Conservation (phyloP, 164 flowering plant genomes). For the Stephania cephalantha region DNA sequence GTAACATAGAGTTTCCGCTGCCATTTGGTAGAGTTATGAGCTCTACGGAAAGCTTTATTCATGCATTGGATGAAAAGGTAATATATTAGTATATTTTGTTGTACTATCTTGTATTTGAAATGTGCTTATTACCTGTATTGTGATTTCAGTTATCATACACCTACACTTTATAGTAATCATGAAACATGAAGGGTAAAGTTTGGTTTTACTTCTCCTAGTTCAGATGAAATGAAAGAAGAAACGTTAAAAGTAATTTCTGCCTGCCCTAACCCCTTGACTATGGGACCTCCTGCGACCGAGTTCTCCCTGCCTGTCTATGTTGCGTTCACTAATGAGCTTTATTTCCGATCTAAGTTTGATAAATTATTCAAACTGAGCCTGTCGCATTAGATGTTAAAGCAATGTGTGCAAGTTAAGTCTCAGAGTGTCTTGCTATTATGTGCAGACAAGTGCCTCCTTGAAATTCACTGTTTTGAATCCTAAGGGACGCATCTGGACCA, state of each 20-base stretch:
- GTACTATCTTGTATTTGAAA: not conserved
- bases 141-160: not conserved
- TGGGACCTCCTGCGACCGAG: not conserved
- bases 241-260: too few species aligned
- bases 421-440: not conserved
- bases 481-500: slow-evolving; percentile 90
- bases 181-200: not conserved
- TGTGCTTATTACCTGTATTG: not conserved
- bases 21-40: slow-evolving; percentile 95
- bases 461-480: slow-evolving; percentile 91
- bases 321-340: not conserved
- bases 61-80: slow-evolving; percentile 92
- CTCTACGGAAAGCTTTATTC: slow-evolving; percentile 75
- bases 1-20: slow-evolving; percentile 76
- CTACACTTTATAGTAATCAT: not conserved
- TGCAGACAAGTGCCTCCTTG: slow-evolving; percentile 94
- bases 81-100: not conserved
- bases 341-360: not conserved
- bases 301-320: not conserved
- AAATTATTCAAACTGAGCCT: not conserved
- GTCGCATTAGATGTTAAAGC: not conserved
- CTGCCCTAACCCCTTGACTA: not conserved
- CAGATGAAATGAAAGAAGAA: not conserved
- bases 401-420: not conserved
- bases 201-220: not conserved